phyloP scores from a whole-genome alignment of 2,329 filamentous ascomycete species.

The Arthrobotrys megalospora region DNA sequence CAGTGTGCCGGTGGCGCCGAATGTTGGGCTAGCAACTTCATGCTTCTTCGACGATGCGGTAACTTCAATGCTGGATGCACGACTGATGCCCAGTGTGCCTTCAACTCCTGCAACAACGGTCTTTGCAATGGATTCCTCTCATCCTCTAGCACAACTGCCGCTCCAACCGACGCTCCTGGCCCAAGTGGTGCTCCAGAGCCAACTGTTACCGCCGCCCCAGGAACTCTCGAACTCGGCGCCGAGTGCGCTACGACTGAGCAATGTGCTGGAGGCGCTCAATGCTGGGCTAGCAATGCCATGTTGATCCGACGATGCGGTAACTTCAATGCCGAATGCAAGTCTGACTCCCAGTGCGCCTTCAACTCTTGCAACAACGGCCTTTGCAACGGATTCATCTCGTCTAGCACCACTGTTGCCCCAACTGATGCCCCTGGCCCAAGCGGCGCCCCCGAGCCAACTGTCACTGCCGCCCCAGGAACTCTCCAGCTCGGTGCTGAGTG shows the following conservation, averaged over 20 bases:
- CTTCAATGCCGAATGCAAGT: conserved; percentile 35
- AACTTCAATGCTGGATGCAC: conserved; percentile 39
- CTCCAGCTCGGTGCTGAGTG: conserved; percentile 37
- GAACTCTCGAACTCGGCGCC: conserved; percentile 25
- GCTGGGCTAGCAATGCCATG: conserved; percentile 32
- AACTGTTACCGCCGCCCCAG: conserved; percentile 27
- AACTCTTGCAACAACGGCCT: conserved; percentile 49
- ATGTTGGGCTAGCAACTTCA: conserved; percentile 31
- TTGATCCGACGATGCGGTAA: conserved; percentile 35
- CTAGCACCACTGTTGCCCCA: not conserved
- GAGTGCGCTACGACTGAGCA: conserved; percentile 30
- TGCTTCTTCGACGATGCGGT: conserved; percentile 36
- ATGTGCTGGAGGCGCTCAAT: conserved; percentile 30
- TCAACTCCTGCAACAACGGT: conserved; percentile 46
- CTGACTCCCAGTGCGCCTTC: conserved; percentile 34
- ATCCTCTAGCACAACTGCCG: not conserved
- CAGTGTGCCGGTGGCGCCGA: conserved; percentile 33
- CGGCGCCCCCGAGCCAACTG: conserved; percentile 13
- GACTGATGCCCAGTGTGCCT: conserved; percentile 34
- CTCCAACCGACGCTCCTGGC: conserved; percentile 4
- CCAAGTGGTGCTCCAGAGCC: conserved; percentile 6
- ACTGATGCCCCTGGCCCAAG: conserved; percentile 13
- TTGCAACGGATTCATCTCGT: conserved; percentile 28
- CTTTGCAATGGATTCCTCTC: conserved; percentile 35
- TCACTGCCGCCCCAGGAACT: conserved; percentile 32